Base-by-base conservation (phyloP, 2,329 filamentous ascomycete species). In the Trichothecium roseum region DNA sequence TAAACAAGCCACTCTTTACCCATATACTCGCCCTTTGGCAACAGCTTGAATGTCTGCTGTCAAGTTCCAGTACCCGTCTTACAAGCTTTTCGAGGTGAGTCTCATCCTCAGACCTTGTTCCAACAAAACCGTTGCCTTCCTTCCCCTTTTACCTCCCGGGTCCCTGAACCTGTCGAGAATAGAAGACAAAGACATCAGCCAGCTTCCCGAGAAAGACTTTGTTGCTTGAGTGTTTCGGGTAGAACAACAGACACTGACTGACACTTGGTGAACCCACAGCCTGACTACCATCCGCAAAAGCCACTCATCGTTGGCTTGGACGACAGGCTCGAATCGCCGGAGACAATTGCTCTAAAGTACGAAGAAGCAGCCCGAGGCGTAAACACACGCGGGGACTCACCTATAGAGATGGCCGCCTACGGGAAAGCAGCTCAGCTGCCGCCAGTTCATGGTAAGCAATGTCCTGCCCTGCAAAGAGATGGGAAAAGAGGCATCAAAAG, bases 391-490 rank as follows among this genome's bases (percentile, higher is more conserved):
- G 64, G 66, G 68, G 75, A 68, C 62, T 75, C 64, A 62, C 67
- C 69, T 55, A 48, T 56, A 18, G 50, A 57, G 13, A 63, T 63
- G 60, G 59, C 59, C 32, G 48, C 60, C 59, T 80, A 80, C 62
- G 88, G 86, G 69, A 94, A 93, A 63, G 63, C 76, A 18, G 34
- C 37, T 14, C 34, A 34, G 40, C 69, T 78, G 61, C 70, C 81
- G 59, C 81, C 81, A 58, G 74, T 88, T 66, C 82, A 89, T 63
- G 83, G 87, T 93, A 68, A 66, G 85, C 79, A 24, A 52, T 53
- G 56, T 47, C 54, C 46, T 35, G 41, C 44, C 35, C 47, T 43
- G 41, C 32, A 28, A 32, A 37, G 6, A 20, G 32, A 22, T 32
- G 16, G n/a, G 28, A 29, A 15, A 30, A n/a, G n/a, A n/a, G n/a